Percentiles rank a stretch among this genome's conserved stretches.
These are phyloP conservation scores for Lecanoromycetidae sp. DNA, from an alignment of 2,329 filamentous ascomycete species.

Conservation along the genomic window DNA sequence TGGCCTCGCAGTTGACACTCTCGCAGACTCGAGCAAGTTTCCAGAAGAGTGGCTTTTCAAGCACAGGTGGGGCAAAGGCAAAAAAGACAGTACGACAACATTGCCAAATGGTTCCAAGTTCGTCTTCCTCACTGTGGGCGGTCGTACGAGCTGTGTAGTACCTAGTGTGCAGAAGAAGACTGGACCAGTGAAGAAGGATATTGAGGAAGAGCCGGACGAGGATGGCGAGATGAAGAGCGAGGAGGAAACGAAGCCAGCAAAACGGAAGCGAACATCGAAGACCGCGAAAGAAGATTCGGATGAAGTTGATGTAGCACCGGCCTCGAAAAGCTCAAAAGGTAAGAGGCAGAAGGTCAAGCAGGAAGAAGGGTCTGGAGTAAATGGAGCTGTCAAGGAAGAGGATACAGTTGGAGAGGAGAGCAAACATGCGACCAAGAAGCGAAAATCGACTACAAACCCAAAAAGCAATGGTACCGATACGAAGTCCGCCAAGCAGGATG, in stretches of 20 bases:
- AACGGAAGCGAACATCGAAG: slow-evolving; percentile 19
- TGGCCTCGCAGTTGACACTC: slow-evolving; percentile 60
- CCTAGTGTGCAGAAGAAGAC: slow-evolving; percentile 78
- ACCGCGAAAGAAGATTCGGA: neutral
- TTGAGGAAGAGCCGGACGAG: slow-evolving; percentile 16
- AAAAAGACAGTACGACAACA: slow-evolving; percentile 53
- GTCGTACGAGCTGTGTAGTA: slow-evolving; percentile 80
- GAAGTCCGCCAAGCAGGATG: neutral
- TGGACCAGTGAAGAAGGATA: slow-evolving; percentile 29
- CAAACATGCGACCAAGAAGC: slow-evolving; percentile 8
- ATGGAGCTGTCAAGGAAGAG: neutral
- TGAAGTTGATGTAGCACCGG: neutral
- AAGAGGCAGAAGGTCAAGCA: slow-evolving; percentile 1
- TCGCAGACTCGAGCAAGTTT: slow-evolving; percentile 74
- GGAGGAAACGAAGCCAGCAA: slow-evolving; percentile 14
- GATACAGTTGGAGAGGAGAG: neutral
- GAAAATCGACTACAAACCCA: slow-evolving; percentile 2
- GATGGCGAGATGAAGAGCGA: slow-evolving; percentile 10
- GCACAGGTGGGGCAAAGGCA: slow-evolving; percentile 79
- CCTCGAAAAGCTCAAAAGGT: neutral
- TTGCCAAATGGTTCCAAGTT: slow-evolving; percentile 79
- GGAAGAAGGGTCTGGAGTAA: neutral
- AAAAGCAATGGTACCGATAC: neutral
- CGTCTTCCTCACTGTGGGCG: slow-evolving; percentile 76
- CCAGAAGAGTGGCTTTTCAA: slow-evolving; percentile 82